Evolutionary conservation across 2,329 filamentous ascomycete species (phyloP).

Genomic region (Neofusicoccum cordaticola): DNA sequence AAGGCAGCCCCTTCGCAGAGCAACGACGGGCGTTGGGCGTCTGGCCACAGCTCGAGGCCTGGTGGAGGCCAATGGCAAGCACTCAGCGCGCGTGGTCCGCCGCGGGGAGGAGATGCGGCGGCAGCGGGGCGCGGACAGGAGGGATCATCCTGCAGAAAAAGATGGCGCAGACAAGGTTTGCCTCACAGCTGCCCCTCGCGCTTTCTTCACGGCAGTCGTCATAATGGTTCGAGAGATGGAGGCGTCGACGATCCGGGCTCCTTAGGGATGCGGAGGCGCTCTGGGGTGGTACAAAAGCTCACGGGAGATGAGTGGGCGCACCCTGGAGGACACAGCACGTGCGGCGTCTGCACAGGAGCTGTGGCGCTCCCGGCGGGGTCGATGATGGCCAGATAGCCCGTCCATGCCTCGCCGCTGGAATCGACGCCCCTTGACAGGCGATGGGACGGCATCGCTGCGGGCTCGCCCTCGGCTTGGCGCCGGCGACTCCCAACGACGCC

Average conservation of each 20-base stretch:
- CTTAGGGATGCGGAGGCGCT: conserved; percentile 17
- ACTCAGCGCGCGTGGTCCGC: background rate
- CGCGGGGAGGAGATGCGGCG: background rate
- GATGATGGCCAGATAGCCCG: background rate
- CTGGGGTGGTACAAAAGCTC: conserved; percentile 7
- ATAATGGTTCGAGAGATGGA: conserved; percentile 8
- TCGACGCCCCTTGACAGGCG: conserved; percentile 6
- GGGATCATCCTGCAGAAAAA: conserved; percentile 6
- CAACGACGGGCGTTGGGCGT: conserved; percentile 3
- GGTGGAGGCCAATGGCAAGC: background rate
- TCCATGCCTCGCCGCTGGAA: conserved; percentile 1
- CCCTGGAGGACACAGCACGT: conserved; percentile 9
- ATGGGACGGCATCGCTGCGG: background rate
- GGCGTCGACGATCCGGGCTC: conserved; percentile 15
- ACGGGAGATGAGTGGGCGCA: conserved; percentile 16
- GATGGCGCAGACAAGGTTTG: conserved; percentile 16
- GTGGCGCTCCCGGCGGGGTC: background rate
- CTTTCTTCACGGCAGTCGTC: conserved; percentile 15
- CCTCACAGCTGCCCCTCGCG: conserved; percentile 8
- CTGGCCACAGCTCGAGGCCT: background rate
- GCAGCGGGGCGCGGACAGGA: background rate
- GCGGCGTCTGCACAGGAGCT: conserved; percentile 9
- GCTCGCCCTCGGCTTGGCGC: background rate
- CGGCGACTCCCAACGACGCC: conserved; percentile 7
- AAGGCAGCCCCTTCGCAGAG: conserved; percentile 15